Evolutionary conservation across 306 rosid species (phyloP).

Genomic region (Prunus armeniaca): DNA sequence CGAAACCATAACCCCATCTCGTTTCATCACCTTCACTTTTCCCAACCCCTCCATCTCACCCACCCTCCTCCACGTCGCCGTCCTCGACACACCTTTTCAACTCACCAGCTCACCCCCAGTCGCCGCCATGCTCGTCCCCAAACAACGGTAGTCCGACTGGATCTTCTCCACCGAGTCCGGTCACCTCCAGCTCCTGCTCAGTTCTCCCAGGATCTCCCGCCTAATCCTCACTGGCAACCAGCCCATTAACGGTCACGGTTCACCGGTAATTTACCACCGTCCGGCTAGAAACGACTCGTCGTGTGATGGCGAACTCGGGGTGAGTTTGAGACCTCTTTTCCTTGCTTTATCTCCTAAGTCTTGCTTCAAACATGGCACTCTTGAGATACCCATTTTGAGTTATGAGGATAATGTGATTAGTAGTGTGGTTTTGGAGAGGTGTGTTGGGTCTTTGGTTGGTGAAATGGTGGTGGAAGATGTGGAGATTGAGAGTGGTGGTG

Average conservation of each 20-base stretch:
- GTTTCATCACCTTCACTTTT: conserved; percentile 57
- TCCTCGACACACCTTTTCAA: conserved; percentile 64
- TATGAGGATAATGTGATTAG: conserved; percentile 58
- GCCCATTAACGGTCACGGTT: conserved; percentile 9
- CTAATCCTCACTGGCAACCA: conserved; percentile 58
- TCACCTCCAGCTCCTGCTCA: conserved; percentile 67
- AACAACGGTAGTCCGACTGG: conserved; percentile 77
- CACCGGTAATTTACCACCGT: conserved; percentile 34
- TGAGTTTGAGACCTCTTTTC: conserved; percentile 62
- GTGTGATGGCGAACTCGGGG: conserved; percentile 25
- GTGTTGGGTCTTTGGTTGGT: conserved; percentile 55
- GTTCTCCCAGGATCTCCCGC: conserved; percentile 50
- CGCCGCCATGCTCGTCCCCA: conserved; percentile 69
- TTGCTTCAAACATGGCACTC: conserved; percentile 48
- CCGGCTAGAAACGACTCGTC: conserved; percentile 18
- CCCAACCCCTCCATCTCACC: conserved; percentile 50
- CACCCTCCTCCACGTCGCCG: conserved; percentile 61
- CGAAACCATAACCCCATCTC: conserved; percentile 53
- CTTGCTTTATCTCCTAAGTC: conserved; percentile 67
- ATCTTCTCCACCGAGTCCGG: conserved; percentile 67
- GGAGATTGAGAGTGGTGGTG: conserved; percentile 23
- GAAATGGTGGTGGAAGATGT: conserved; percentile 87
- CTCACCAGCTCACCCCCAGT: conserved; percentile 36
- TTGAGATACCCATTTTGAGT: conserved; percentile 62
- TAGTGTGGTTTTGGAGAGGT: conserved; percentile 46